A percentile compares a stretch with the other conserved stretches of the same genome.
Evolutionary conservation across 2,329 filamentous ascomycete genomes (phyloP).

Genomic region (Trichophaea hybrida): DNA sequence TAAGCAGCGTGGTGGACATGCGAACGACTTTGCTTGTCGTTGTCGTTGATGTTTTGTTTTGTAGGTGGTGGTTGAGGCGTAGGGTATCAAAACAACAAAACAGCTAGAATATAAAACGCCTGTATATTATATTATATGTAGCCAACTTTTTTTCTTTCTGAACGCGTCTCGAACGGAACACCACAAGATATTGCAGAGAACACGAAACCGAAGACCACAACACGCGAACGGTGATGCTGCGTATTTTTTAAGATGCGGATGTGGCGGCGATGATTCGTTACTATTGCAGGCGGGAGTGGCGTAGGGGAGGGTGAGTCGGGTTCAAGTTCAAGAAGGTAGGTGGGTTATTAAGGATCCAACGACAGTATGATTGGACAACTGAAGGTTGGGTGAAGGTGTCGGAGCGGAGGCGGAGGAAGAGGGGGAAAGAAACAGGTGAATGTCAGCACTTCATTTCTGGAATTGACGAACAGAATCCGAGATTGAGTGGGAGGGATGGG

Average conservation of each 20-base stretch:
- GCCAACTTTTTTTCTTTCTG: slow-evolving; percentile 1
- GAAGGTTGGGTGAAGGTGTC: not conserved
- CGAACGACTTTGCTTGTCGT: not conserved
- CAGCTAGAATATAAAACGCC: not conserved
- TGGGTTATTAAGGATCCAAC: not conserved
- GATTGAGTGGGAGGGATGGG: slow-evolving; percentile 1
- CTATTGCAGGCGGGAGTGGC: slow-evolving; percentile 2
- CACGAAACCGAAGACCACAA: not conserved
- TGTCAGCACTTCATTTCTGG: slow-evolving; percentile 6
- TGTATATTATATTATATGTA: not conserved
- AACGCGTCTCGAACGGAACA: not conserved
- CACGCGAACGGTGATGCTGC: not conserved
- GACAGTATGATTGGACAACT: not conserved
- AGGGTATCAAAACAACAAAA: not conserved
- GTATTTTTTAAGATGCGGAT: not conserved
- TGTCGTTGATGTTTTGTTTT: not conserved
- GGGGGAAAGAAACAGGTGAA: not conserved
- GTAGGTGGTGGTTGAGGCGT: not conserved
- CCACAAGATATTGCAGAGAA: not conserved
- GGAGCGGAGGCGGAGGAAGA: not conserved
- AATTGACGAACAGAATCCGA: slow-evolving; percentile 7
- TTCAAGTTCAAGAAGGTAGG: not conserved
- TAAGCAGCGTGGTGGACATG: slow-evolving; percentile 26
- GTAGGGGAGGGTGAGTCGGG: not conserved
- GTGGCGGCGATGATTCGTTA: slow-evolving; percentile 3